These are phyloP conservation scores for Agaricales sp. DNA, from an alignment of 1,284 basidiomycete species.

Conservation along the genomic window DNA sequence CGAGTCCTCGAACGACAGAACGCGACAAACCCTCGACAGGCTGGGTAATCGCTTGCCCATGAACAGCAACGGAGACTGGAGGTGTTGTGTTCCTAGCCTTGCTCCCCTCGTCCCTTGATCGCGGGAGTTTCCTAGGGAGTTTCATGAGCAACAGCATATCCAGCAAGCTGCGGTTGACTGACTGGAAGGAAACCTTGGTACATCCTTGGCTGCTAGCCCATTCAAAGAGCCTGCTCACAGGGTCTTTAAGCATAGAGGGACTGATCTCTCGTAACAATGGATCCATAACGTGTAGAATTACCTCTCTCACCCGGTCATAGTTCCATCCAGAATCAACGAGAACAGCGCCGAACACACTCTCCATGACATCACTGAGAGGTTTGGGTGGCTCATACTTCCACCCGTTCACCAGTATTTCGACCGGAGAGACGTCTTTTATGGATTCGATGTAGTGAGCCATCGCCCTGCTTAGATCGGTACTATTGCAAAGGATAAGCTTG, in stretches of 20 bases:
- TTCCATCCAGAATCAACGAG: slow-evolving; percentile 73
- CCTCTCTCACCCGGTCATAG: slow-evolving; percentile 47
- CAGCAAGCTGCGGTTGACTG: too few species aligned
- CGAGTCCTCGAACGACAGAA: slow-evolving; percentile 52
- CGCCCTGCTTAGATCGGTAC: slow-evolving; percentile 53
- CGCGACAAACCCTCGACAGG: slow-evolving; percentile 46
- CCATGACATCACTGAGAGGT: slow-evolving; percentile 66
- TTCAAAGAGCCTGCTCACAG: slow-evolving; percentile 53
- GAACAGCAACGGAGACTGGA: slow-evolving; percentile 44
- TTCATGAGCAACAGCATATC: neutral
- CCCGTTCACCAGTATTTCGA: slow-evolving; percentile 54
- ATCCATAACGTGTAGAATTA: slow-evolving; percentile 52
- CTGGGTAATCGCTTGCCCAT: slow-evolving; percentile 44
- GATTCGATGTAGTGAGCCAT: slow-evolving; percentile 51
- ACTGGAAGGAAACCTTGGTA: slow-evolving; percentile 7
- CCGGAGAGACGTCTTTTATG: slow-evolving; percentile 39
- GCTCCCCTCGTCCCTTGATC: too few species aligned
- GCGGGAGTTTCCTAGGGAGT: neutral
- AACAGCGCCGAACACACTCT: slow-evolving; percentile 77
- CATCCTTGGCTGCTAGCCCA: slow-evolving; percentile 55
- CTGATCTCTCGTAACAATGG: slow-evolving; percentile 48
- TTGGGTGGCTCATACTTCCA: slow-evolving; percentile 83
- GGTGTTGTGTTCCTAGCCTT: slow-evolving; percentile 27
- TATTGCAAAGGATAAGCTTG: slow-evolving; percentile 59
- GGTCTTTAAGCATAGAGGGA: slow-evolving; percentile 52